Evolutionary conservation across 768 basidiomycete species (phyloP).

Genomic region (Xerocomellus intermedius): DNA sequence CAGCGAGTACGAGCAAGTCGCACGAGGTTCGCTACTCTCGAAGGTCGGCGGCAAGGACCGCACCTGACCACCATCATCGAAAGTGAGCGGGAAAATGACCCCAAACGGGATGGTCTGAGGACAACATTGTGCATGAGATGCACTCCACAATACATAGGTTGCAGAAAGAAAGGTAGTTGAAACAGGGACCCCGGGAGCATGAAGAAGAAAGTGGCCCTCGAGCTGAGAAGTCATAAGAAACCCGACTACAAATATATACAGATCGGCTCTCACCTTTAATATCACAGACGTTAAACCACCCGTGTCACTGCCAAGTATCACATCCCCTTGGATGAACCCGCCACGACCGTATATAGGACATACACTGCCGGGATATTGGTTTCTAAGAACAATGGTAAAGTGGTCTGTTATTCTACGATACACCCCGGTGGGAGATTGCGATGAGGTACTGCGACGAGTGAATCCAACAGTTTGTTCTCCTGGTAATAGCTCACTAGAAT

Average conservation of each 20-base stretch:
- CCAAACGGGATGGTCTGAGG: slow-evolving; percentile 43
- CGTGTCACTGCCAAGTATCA: slow-evolving; percentile 12
- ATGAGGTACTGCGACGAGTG: slow-evolving; percentile 26
- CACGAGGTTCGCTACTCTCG: slow-evolving; percentile 22
- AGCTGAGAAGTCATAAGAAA: slow-evolving; percentile 14
- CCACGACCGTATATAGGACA: slow-evolving; percentile 21
- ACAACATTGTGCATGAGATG: slow-evolving; percentile 19
- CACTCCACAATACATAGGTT: slow-evolving; percentile 20
- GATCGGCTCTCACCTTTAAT: slow-evolving; percentile 21
- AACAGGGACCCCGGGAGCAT: slow-evolving; percentile 10
- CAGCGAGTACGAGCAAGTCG: slow-evolving; percentile 46
- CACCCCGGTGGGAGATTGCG: slow-evolving; percentile 12
- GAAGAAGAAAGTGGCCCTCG: slow-evolving; percentile 25
- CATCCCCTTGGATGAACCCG: slow-evolving; percentile 24
- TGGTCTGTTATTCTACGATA: slow-evolving; percentile 32
- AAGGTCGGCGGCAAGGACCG: slow-evolving; percentile 51
- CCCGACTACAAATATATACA: not conserved
- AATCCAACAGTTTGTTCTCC: slow-evolving; percentile 53
- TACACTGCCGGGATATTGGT: slow-evolving; percentile 23
- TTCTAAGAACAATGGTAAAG: slow-evolving; percentile 24
- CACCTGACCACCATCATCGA: slow-evolving; percentile 34
- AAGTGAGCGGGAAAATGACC: slow-evolving; percentile 45
- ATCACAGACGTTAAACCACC: slow-evolving; percentile 16
- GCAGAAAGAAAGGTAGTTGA: slow-evolving; percentile 18
- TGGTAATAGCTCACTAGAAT: slow-evolving; percentile 48